Evolutionary conservation across 345 rosid genomes (phyloP).

Genomic region (Stellera chamaejasme): DNA sequence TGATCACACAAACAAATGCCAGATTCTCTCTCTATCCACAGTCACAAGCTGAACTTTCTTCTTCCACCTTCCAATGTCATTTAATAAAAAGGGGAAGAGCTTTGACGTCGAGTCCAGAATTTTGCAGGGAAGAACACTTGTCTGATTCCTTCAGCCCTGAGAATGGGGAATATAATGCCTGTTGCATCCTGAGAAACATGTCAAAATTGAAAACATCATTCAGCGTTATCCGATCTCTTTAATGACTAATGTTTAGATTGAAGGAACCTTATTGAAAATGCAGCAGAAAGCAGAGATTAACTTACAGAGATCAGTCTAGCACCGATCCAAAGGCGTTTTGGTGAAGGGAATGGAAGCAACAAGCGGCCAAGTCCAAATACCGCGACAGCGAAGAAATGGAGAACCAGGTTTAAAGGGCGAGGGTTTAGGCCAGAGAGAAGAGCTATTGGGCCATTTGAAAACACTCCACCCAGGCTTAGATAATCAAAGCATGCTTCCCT

Average conservation of each 20-base stretch:
- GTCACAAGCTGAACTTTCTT: too few relatives aligned
- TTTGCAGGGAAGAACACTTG: slow-evolving; percentile 12
- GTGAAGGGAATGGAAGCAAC: slow-evolving; percentile 26
- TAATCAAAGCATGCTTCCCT: slow-evolving; percentile 30
- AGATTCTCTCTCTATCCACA: too few relatives aligned
- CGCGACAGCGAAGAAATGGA: slow-evolving; percentile 30
- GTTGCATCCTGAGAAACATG: slow-evolving; percentile 5
- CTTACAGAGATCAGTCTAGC: slow-evolving; percentile 22
- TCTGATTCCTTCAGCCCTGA: slow-evolving; percentile 11
- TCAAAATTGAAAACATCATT: neutral
- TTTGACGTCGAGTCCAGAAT: too few relatives aligned
- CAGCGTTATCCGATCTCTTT: neutral
- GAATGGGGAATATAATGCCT: slow-evolving; percentile 2
- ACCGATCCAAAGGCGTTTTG: slow-evolving; percentile 24
- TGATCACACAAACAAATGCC: too few relatives aligned
- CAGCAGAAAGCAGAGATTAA: neutral
- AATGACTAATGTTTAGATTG: neutral
- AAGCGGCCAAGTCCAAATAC: slow-evolving; percentile 21
- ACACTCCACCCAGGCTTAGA: slow-evolving; percentile 29
- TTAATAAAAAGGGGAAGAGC: too few relatives aligned
- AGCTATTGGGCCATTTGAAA: slow-evolving; percentile 25
- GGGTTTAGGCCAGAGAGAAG: slow-evolving; percentile 34
- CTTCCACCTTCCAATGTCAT: too few relatives aligned
- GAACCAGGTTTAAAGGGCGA: slow-evolving; percentile 19
- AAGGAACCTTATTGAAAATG: neutral